These are phyloP conservation scores for Fusarium praegraminearum DNA, from an alignment of 2,329 filamentous ascomycete genomes.

Conservation along the genomic window DNA sequence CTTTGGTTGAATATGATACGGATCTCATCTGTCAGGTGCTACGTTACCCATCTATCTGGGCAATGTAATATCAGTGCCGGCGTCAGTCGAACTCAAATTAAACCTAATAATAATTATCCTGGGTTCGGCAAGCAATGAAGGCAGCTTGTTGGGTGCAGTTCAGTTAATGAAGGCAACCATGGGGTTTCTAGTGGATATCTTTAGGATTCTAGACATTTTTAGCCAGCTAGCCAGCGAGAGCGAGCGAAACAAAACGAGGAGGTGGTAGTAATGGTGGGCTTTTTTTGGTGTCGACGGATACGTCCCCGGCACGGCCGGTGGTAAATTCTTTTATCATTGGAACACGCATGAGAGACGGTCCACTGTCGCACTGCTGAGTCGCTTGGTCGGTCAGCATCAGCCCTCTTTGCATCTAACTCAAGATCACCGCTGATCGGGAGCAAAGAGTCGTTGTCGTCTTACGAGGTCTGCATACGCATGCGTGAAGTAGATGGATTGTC, in stretches of 20 bases:
- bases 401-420: conserved; percentile 2
- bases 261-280: conserved; percentile 28
- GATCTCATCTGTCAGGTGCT: conserved; percentile 5
- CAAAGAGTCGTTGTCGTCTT: conserved; percentile 27
- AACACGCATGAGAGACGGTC: conserved; percentile 27
- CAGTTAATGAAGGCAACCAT: conserved; percentile 24
- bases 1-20: neutral
- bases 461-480: conserved; percentile 16
- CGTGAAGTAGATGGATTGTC: neutral
- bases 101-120: neutral
- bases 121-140: neutral
- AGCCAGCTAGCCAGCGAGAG: conserved; percentile 2
- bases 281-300: conserved; percentile 25
- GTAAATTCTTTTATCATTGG: conserved; percentile 38
- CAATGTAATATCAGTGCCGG: conserved; percentile 16
- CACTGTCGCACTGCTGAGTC: conserved; percentile 12
- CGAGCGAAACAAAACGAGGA: conserved; percentile 28
- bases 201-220: conserved; percentile 23
- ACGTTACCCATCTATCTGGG: neutral
- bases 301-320: conserved; percentile 29
- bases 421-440: conserved; percentile 28
- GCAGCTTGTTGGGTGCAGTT: neutral
- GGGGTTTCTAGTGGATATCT: conserved; percentile 28
- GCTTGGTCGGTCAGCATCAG: conserved; percentile 30
- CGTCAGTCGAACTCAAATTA: conserved; percentile 29